These are phyloP conservation scores for Fusarium tuaranense DNA, from an alignment of 2,329 filamentous ascomycete species.

Conservation along the genomic window DNA sequence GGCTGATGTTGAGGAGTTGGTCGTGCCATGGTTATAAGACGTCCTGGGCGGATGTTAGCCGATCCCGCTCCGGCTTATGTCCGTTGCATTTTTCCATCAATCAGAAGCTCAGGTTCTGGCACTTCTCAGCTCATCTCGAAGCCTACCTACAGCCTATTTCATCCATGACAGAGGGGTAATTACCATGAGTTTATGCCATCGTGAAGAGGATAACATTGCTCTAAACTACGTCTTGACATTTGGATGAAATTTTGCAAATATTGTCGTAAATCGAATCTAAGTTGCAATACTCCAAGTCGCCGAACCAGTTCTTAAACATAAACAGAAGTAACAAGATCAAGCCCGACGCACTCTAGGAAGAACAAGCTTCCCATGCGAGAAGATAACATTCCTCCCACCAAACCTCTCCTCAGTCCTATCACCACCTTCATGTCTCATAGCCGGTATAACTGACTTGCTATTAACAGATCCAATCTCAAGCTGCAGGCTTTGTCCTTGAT, in stretches of 20 bases:
- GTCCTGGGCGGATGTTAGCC: background rate
- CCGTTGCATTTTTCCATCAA: background rate
- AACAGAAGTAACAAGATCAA: background rate
- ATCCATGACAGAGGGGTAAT: background rate
- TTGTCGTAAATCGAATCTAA: background rate
- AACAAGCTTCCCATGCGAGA: background rate
- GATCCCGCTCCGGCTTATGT: background rate
- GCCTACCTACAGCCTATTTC: background rate
- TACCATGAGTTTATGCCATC: background rate
- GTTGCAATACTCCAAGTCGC: background rate
- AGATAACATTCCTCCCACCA: background rate
- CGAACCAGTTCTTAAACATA: background rate
- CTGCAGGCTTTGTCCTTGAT: background rate
- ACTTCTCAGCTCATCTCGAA: background rate
- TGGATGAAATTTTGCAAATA: background rate
- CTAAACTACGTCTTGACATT: background rate
- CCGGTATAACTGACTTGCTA: background rate
- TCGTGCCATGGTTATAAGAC: background rate
- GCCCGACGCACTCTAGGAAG: background rate
- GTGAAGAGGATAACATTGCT: background rate
- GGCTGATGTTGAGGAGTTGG: background rate
- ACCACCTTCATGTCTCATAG: background rate
- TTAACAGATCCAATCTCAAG: background rate
- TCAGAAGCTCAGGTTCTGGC: background rate
- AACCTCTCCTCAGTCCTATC: background rate